Conservation (phyloP, 768 basidiomycete species). For the Boletus pseudo-olivaceus region DNA sequence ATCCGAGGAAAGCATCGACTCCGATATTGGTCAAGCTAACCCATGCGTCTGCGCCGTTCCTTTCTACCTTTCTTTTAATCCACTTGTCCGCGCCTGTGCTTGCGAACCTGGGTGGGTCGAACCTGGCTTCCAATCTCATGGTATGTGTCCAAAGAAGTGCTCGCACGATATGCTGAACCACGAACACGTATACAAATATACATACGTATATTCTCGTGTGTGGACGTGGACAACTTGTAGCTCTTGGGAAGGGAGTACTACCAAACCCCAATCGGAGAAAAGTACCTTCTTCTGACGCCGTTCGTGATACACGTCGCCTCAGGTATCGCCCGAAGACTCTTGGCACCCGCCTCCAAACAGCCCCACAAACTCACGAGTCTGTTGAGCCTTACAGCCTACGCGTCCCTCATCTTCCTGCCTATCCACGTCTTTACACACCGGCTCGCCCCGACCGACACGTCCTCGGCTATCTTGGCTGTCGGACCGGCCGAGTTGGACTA, state of each 20-base stretch:
- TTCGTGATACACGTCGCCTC: constrained; percentile 62
- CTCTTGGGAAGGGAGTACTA: constrained; percentile 85
- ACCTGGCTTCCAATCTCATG: constrained; percentile 69
- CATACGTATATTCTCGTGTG: too few relatives aligned
- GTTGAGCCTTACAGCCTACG: constrained; percentile 64
- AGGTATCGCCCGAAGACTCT: constrained; percentile 55
- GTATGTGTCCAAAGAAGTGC: constrained; percentile 36
- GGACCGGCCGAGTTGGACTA: constrained; percentile 78
- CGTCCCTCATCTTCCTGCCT: constrained; percentile 56
- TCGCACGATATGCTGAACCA: not conserved
- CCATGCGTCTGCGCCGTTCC: constrained; percentile 73
- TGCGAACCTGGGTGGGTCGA: constrained; percentile 69
- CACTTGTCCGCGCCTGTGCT: constrained; percentile 74
- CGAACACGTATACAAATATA: too few relatives aligned
- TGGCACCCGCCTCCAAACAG: constrained; percentile 35
- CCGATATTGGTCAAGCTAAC: constrained; percentile 51
- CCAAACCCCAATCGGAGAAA: constrained; percentile 67
- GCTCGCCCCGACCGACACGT: constrained; percentile 41
- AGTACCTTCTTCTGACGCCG: constrained; percentile 62
- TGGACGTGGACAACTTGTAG: not conserved
- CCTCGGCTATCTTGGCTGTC: constrained; percentile 41
- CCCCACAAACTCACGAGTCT: constrained; percentile 37
- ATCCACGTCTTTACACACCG: constrained; percentile 72
- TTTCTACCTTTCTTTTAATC: constrained; percentile 68
- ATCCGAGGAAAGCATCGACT: not conserved